Evolutionary conservation across 2,329 filamentous ascomycete species (phyloP).

Genomic region (Onygenales sp.): DNA sequence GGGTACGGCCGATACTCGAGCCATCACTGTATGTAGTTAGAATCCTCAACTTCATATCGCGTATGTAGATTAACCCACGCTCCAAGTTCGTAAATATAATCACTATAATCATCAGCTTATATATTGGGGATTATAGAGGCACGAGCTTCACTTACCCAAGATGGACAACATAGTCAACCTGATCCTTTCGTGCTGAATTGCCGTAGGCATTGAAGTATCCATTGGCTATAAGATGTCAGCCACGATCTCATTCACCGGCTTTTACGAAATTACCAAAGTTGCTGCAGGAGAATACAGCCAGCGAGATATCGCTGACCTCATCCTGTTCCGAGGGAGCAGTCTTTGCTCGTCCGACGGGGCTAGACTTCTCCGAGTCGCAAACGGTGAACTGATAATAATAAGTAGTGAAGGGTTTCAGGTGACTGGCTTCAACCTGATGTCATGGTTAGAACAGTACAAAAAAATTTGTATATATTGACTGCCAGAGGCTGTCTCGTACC

Average conservation of each 20-base stretch:
- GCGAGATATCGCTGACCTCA: slow-evolving; percentile 44
- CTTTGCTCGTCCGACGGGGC: slow-evolving; percentile 59
- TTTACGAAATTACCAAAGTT: slow-evolving; percentile 47
- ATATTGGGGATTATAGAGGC: background rate
- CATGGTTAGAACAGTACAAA: background rate
- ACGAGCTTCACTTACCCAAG: slow-evolving; percentile 19
- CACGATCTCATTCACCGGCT: background rate
- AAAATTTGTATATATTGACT: background rate
- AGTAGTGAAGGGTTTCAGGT: slow-evolving; percentile 53
- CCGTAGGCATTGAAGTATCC: slow-evolving; percentile 53
- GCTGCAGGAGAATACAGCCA: slow-evolving; percentile 63
- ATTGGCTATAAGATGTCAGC: slow-evolving; percentile 23
- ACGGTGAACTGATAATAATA: slow-evolving; percentile 60
- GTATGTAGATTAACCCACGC: slow-evolving; percentile 18
- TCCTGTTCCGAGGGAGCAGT: slow-evolving; percentile 53
- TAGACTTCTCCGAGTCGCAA: slow-evolving; percentile 53
- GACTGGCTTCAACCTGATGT: slow-evolving; percentile 52
- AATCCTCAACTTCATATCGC: too few species aligned
- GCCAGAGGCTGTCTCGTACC: slow-evolving; percentile 28
- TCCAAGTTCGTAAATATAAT: slow-evolving; percentile 54
- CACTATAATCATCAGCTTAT: slow-evolving; percentile 27
- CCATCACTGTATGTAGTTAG: slow-evolving; percentile 27
- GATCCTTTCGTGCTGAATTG: slow-evolving; percentile 49
- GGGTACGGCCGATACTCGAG: slow-evolving; percentile 27
- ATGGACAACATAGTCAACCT: slow-evolving; percentile 49